These are phyloP conservation scores for Phyllostachys edulis DNA, from an alignment of 176 grass and related monocot genomes.

Conservation along the genomic window DNA sequence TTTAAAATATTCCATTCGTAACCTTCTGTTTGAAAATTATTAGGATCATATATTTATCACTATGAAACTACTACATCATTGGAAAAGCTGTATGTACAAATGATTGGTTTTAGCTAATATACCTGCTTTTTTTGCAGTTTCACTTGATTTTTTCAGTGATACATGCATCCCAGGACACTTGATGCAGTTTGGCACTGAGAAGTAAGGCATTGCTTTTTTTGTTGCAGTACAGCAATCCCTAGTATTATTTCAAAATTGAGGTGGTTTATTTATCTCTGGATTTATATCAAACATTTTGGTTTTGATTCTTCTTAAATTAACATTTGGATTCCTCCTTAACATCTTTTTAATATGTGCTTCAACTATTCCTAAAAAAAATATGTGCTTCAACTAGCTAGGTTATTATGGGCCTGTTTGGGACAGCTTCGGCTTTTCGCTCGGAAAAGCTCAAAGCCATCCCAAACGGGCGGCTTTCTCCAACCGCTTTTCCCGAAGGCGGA, in stretches of 20 bases:
- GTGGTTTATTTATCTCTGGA: background rate
- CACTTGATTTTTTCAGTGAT: constrained; percentile 92
- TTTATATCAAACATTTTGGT: background rate
- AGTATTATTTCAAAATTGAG: constrained; percentile 5
- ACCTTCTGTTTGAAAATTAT: constrained; percentile 9
- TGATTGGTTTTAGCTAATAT: constrained; percentile 35
- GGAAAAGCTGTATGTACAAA: constrained; percentile 15
- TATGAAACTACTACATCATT: background rate
- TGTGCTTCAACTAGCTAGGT: background rate
- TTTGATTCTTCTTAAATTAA: constrained; percentile 25
- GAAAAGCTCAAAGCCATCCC: no score
- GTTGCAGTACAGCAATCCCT: background rate
- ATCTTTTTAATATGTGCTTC: background rate
- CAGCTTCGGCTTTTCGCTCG: no score
- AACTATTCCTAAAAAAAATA: background rate
- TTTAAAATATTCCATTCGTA: background rate
- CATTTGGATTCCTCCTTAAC: background rate
- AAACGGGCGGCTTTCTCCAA: no score
- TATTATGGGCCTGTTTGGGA: background rate
- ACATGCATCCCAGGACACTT: constrained; percentile 62
- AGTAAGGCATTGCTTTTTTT: constrained; percentile 40
- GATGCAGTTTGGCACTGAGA: constrained; percentile 50
- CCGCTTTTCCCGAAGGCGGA: no score
- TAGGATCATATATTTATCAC: background rate
- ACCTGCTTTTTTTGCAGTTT: constrained; percentile 52